Conservation (phyloP, 2,329 filamentous ascomycete species). For the Aspergillus clavatus region DNA sequence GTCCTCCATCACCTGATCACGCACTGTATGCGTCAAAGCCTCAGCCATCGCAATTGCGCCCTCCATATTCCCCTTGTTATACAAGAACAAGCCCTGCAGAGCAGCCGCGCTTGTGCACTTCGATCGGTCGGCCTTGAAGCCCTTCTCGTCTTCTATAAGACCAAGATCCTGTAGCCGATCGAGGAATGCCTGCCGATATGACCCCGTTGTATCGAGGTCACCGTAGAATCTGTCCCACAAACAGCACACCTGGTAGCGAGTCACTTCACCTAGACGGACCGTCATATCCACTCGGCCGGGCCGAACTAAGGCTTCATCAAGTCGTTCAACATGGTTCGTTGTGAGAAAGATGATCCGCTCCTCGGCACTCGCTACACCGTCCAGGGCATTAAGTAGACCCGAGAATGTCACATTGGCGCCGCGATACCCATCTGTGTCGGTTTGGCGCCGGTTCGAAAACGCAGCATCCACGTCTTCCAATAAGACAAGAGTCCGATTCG, state of each 20-base stretch:
- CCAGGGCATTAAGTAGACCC: slow-evolving; percentile 75
- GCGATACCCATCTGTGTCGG: slow-evolving; percentile 75
- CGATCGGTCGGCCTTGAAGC: slow-evolving; percentile 43
- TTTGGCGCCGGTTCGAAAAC: slow-evolving; percentile 73
- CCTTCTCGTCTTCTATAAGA: slow-evolving; percentile 58
- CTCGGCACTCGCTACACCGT: slow-evolving; percentile 91
- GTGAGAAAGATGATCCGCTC: slow-evolving; percentile 92
- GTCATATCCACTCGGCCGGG: slow-evolving; percentile 94
- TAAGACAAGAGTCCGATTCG: slow-evolving; percentile 73
- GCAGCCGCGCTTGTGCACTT: slow-evolving; percentile 76
- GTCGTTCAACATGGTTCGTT: slow-evolving; percentile 85
- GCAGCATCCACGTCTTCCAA: slow-evolving; percentile 91
- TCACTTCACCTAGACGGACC: slow-evolving; percentile 81
- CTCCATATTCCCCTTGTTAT: slow-evolving; percentile 86
- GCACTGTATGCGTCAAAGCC: slow-evolving; percentile 29
- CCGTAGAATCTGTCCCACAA: slow-evolving; percentile 97
- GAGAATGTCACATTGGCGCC: slow-evolving; percentile 93
- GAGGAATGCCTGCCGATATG: slow-evolving; percentile 65
- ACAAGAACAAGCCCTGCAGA: slow-evolving; percentile 88
- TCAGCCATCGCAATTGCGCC: slow-evolving; percentile 80
- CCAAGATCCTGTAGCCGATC: slow-evolving; percentile 63
- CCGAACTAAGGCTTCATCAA: slow-evolving; percentile 83
- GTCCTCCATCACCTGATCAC: slow-evolving; percentile 26
- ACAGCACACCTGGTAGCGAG: slow-evolving; percentile 72
- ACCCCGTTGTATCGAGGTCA: slow-evolving; percentile 64